Conservation (phyloP, 2,329 filamentous ascomycete species). For the Triangularia verruculosa region DNA sequence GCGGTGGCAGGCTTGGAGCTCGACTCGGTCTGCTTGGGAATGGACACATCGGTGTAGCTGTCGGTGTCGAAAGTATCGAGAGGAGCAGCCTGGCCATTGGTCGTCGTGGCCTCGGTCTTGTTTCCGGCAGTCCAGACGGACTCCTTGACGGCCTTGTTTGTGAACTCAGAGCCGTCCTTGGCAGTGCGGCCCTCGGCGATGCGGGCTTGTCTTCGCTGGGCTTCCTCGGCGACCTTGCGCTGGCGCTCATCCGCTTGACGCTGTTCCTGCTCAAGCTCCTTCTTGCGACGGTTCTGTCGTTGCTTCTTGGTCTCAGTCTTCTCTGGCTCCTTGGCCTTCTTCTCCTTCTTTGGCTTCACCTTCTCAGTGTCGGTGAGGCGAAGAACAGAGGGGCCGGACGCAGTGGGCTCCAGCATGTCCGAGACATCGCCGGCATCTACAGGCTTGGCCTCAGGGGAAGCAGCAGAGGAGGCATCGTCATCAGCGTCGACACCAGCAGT, state of each 20-base stretch:
- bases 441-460: constrained; percentile 61
- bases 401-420: constrained; percentile 78
- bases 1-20: constrained; percentile 11
- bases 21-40: constrained; percentile 13
- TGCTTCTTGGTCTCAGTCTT: constrained; percentile 88
- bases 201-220: constrained; percentile 77
- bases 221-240: constrained; percentile 73
- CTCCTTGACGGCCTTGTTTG: constrained; percentile 37
- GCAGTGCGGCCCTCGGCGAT: constrained; percentile 78
- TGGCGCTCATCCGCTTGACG: constrained; percentile 76
- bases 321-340: constrained; percentile 60
- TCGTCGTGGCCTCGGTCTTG: constrained; percentile 36
- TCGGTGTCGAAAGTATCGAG: constrained; percentile 56
- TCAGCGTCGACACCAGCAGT: constrained; percentile 73
- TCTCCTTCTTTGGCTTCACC: constrained; percentile 52
- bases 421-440: constrained; percentile 67
- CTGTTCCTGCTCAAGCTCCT: constrained; percentile 70
- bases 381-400: constrained; percentile 68
- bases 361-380: constrained; percentile 68
- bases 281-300: constrained; percentile 87
- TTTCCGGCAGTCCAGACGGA: constrained; percentile 42
- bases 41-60: constrained; percentile 34
- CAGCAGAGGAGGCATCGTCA: constrained; percentile 74
- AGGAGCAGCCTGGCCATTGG: constrained; percentile 36
- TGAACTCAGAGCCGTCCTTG: constrained; percentile 70